phyloP scores from a whole-genome alignment of 148 eudicot species.

The Fagopyrum esculentum region DNA sequence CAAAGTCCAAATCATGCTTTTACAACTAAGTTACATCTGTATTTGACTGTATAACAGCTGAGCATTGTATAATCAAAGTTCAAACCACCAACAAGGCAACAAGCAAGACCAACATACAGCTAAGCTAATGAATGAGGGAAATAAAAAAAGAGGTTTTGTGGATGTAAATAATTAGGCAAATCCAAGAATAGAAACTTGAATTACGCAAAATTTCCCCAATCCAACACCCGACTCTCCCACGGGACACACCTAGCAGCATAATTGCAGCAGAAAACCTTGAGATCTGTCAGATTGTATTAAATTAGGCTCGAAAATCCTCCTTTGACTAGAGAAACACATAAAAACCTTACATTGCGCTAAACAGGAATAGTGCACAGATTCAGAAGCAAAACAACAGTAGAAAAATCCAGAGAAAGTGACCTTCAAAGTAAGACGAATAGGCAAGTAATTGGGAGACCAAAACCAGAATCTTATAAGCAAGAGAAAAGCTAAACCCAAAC shows the following conservation, averaged over 20 bases:
- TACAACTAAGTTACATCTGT: conserved; percentile 3
- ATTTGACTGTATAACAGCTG: not conserved
- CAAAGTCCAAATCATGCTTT: not conserved
- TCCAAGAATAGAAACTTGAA: not conserved
- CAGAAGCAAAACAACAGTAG: not conserved
- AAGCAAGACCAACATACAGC: conserved; percentile 11
- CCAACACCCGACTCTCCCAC: not conserved
- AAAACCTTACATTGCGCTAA: not conserved
- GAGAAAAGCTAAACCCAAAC: conserved; percentile 1
- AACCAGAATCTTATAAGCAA: not conserved
- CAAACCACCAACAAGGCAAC: not conserved
- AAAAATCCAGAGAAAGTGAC: not conserved
- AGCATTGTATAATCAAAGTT: not conserved
- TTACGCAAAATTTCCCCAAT: not conserved
- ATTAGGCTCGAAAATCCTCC: not conserved
- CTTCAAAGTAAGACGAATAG: not conserved
- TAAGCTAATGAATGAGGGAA: not conserved
- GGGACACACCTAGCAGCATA: not conserved
- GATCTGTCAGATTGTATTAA: not conserved
- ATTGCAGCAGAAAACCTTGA: not conserved
- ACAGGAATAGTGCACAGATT: not conserved
- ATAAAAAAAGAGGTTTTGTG: not conserved
- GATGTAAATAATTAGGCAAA: not conserved
- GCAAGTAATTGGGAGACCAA: not conserved
- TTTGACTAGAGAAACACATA: not conserved